Evolutionary conservation across 192 early-diverging fungal genomes (phyloP).

Genomic region (Podila epigama): DNA sequence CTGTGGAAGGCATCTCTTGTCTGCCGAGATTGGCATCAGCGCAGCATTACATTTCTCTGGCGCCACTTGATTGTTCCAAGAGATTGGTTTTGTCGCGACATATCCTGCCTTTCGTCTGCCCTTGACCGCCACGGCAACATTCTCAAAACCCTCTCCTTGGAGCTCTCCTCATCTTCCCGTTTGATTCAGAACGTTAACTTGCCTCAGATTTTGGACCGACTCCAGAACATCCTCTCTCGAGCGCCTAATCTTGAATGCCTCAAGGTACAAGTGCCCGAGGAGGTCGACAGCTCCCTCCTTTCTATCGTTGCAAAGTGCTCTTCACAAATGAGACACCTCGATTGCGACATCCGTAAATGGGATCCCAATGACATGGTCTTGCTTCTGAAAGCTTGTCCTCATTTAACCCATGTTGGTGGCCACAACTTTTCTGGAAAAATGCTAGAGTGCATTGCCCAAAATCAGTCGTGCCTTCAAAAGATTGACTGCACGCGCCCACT

Average conservation of each 20-base stretch:
- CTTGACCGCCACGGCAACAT: conserved; percentile 20
- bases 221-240: conserved; percentile 12
- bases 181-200: not conserved
- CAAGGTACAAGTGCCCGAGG: conserved; percentile 14
- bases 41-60: not conserved
- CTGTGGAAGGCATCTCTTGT: conserved; percentile 18
- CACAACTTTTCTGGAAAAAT: conserved; percentile 27
- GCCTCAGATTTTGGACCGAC: conserved; percentile 3
- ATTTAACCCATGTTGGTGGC: conserved; percentile 10
- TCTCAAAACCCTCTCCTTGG: conserved; percentile 2
- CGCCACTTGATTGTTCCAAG: conserved; percentile 23
- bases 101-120: conserved; percentile 17
- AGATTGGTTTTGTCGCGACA: conserved; percentile 31
- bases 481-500: conserved; percentile 31
- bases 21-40: conserved; percentile 19
- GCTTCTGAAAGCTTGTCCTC: conserved; percentile 9
- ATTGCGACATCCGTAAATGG: conserved; percentile 26
- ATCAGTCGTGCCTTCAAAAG: conserved; percentile 9
- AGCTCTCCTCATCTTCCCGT: conserved; percentile 8
- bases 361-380: conserved; percentile 11
- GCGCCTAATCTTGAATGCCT: conserved; percentile 26
- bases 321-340: conserved; percentile 8
- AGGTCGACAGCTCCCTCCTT: conserved; percentile 19
- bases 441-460: conserved; percentile 15
- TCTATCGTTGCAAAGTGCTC: not conserved